Conservation (phyloP, 2,329 filamentous ascomycete species). For the Mycosphaerella sp. region DNA sequence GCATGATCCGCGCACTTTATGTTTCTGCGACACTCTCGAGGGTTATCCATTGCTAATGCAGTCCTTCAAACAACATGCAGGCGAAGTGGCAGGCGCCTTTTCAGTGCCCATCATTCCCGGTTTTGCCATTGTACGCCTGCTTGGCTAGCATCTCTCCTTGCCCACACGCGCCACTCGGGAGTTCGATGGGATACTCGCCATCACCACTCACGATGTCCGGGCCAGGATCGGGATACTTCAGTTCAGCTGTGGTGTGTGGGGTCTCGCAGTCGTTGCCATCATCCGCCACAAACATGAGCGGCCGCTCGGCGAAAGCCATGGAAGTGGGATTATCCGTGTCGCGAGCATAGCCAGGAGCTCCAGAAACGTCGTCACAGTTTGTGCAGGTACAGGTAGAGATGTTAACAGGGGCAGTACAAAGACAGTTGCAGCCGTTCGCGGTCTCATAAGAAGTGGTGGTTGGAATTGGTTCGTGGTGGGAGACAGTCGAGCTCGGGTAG, state of each 20-base stretch:
- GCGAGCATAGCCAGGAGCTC: too few relatives aligned
- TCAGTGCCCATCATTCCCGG: neutral
- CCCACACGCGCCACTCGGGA: constrained; percentile 30
- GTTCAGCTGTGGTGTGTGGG: constrained; percentile 35
- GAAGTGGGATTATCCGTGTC: neutral
- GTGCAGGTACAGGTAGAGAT: too few relatives aligned
- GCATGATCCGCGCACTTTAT: too few relatives aligned
- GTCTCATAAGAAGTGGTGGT: too few relatives aligned
- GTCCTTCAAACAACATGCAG: neutral
- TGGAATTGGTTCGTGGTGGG: too few relatives aligned
- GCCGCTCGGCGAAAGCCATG: constrained; percentile 37
- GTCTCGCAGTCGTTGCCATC: constrained; percentile 39
- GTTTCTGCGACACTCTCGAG: too few relatives aligned
- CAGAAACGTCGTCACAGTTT: too few relatives aligned
- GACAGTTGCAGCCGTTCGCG: too few relatives aligned
- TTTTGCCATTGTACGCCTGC: constrained; percentile 17
- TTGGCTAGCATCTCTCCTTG: constrained; percentile 16
- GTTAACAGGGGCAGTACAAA: too few relatives aligned
- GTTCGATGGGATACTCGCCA: constrained; percentile 40
- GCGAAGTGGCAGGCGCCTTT: neutral
- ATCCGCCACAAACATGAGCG: constrained; percentile 39
- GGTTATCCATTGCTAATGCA: too few relatives aligned
- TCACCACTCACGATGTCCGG: constrained; percentile 42
- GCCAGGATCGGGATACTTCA: constrained; percentile 41
- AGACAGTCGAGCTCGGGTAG: too few relatives aligned